These are phyloP conservation scores for Trichoderma koningii DNA, from an alignment of 2,329 filamentous ascomycete species.

Conservation along the genomic window DNA sequence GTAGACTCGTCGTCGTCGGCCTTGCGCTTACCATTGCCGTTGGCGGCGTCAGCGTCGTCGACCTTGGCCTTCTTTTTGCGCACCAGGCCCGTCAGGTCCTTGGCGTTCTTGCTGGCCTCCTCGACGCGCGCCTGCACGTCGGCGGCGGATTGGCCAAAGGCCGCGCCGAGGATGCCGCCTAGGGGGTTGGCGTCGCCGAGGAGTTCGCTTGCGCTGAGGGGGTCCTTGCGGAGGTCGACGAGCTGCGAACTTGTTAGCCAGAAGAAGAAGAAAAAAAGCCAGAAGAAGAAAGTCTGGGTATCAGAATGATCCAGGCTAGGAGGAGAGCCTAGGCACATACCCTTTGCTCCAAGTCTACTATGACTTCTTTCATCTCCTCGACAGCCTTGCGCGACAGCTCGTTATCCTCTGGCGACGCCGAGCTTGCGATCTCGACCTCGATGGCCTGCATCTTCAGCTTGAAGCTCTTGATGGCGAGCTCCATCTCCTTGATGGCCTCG, in stretches of 20 bases:
- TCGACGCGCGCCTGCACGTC: slow-evolving; percentile 66
- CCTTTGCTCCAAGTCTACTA: slow-evolving; percentile 76
- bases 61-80: slow-evolving; percentile 65
- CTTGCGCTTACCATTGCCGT: slow-evolving; percentile 45
- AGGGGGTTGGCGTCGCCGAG: slow-evolving; percentile 48
- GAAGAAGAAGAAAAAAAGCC: neutral
- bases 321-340: slow-evolving; percentile 46
- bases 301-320: neutral
- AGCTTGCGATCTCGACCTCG: slow-evolving; percentile 64
- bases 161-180: slow-evolving; percentile 64
- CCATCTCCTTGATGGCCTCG: slow-evolving; percentile 70
- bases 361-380: slow-evolving; percentile 73
- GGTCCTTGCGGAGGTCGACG: slow-evolving; percentile 64
- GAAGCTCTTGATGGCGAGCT: slow-evolving; percentile 72
- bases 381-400: slow-evolving; percentile 65
- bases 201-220: slow-evolving; percentile 49
- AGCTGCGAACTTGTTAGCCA: slow-evolving; percentile 49
- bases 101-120: slow-evolving; percentile 73
- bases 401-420: slow-evolving; percentile 66
- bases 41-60: slow-evolving; percentile 27
- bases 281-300: neutral
- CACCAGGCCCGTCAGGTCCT: slow-evolving; percentile 72
- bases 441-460: slow-evolving; percentile 70
- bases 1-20: slow-evolving; percentile 38
- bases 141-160: slow-evolving; percentile 62